phyloP scores from a whole-genome alignment of 2,329 filamentous ascomycete genomes.

The Phaeoacremonium minimum region DNA sequence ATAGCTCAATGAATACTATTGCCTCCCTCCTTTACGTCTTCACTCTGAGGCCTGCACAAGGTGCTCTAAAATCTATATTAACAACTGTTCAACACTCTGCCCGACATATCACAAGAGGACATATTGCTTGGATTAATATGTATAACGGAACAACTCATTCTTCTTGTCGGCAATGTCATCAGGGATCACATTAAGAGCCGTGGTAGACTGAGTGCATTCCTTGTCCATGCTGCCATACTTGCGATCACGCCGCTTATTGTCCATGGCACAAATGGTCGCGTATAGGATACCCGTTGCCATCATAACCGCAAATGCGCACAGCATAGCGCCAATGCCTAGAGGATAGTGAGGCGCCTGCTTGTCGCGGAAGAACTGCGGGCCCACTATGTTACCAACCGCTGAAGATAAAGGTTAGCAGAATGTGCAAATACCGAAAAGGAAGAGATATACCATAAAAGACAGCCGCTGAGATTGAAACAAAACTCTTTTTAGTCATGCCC shows the following conservation, averaged over 20 bases:
- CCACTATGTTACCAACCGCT: conserved; percentile 7
- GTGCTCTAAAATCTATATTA: no score
- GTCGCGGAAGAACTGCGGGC: not conserved
- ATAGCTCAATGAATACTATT: no score
- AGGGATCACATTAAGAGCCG: no score
- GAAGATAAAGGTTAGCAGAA: not conserved
- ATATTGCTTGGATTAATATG: no score
- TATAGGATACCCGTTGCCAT: not conserved
- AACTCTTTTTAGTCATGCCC: conserved; percentile 24
- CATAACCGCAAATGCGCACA: conserved; percentile 2
- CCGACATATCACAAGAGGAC: no score
- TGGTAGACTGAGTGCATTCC: no score
- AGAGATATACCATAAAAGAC: conserved; percentile 14
- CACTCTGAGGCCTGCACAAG: no score
- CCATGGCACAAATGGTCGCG: not conserved
- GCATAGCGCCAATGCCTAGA: conserved; percentile 2
- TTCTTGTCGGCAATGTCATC: no score
- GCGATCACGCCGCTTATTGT: conserved; percentile 1
- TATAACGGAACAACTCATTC: no score
- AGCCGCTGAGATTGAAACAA: conserved; percentile 20
- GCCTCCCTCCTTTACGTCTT: no score
- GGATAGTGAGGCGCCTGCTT: not conserved
- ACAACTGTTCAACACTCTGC: no score
- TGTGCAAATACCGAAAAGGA: not conserved
- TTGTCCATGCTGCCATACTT: conserved; percentile 3